Evolutionary conservation across 2,329 filamentous ascomycete species (phyloP), one percentile per base, ranked within the genome.

Genomic region (Ophiocordyceps camponoti-floridani): DNA sequence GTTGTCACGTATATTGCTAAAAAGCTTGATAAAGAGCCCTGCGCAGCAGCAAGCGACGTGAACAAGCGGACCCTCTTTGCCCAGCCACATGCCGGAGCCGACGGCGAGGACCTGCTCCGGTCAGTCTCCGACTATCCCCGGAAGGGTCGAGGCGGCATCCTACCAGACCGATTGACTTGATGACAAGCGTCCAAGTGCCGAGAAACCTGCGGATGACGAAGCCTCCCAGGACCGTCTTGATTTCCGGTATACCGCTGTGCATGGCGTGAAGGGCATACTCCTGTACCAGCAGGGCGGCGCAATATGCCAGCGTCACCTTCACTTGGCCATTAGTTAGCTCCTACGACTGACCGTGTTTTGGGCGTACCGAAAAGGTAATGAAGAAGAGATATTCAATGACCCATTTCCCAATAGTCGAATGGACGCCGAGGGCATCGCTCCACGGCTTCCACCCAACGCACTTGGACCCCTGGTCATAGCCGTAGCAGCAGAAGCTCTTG

Each of bases 121-220:
- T 43, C 89, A 89, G 6, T 88, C 95, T 51, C 85, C 84, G 41
- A 95, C 89, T 18, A n/a, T 38, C 7, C 91, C 91, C 11, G 86
- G 0, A 87, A 94, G 23, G 98, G 67, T 2, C 91, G 91, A 1
- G 88, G 95, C 96, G 40, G 89, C 3, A 84, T 41, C 98, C 68
- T 1, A 91, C 91, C 42, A 98, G 68, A 26, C 83, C 84, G 45
- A 96, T 76, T 0, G 87, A 94, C 65, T 98, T 98, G 65, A 96
- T 96, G 48, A 91, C 62, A 30, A 98, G 68, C 5, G 91, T 96
- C 75, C 86, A 87, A 54, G 82, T 81, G 18, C 89, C 87, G 14
- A 98, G 72, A 56, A 98, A 98, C 0, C 88, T 91, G 62, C 96
- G 95, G 91, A 98, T 98, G 43, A 96, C 85, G 59, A 98, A 98